A percentile compares a stretch with the other conserved stretches of the same genome.
phyloP scores from a whole-genome alignment of 2,329 filamentous ascomycete species.

The Sporothrix pallida region DNA sequence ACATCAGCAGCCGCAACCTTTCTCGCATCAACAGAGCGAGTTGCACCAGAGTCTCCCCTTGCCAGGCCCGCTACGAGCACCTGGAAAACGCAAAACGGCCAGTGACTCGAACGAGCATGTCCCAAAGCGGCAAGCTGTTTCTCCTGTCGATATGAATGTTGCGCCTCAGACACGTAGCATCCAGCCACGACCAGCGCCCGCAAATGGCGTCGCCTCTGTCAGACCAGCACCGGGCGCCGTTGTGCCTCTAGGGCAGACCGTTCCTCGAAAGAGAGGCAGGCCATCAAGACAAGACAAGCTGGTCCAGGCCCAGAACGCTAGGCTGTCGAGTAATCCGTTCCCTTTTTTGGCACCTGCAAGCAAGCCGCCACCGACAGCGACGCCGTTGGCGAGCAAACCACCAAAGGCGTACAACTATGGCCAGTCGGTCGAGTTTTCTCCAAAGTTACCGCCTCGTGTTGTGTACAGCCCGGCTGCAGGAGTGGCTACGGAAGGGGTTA shows the following conservation, averaged over 20 bases:
- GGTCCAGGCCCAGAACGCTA: conserved; percentile 41
- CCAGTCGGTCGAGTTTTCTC: neutral
- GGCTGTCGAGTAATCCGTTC: neutral
- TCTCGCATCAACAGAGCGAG: neutral
- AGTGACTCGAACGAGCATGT: conserved; percentile 43
- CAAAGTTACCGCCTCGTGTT: neutral
- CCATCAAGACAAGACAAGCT: conserved; percentile 46
- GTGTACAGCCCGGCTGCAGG: neutral
- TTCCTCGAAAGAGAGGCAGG: conserved; percentile 43
- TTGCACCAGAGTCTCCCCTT: conserved; percentile 9
- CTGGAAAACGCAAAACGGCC: conserved; percentile 44
- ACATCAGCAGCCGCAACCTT: conserved; percentile 38
- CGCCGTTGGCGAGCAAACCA: neutral
- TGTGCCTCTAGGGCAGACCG: conserved; percentile 34
- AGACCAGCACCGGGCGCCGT: neutral
- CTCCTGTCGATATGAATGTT: conserved; percentile 37
- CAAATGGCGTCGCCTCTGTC: neutral
- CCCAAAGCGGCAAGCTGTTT: conserved; percentile 44
- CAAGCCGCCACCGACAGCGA: neutral
- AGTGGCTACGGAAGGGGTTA: neutral
- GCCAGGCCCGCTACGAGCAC: neutral
- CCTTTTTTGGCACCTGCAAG: conserved; percentile 34
- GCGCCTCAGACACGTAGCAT: conserved; percentile 39
- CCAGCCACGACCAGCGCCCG: conserved; percentile 41
- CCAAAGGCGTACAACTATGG: neutral